Evolutionary conservation across 2,329 filamentous ascomycete species (phyloP).

Genomic region (Blastomyces silverae): DNA sequence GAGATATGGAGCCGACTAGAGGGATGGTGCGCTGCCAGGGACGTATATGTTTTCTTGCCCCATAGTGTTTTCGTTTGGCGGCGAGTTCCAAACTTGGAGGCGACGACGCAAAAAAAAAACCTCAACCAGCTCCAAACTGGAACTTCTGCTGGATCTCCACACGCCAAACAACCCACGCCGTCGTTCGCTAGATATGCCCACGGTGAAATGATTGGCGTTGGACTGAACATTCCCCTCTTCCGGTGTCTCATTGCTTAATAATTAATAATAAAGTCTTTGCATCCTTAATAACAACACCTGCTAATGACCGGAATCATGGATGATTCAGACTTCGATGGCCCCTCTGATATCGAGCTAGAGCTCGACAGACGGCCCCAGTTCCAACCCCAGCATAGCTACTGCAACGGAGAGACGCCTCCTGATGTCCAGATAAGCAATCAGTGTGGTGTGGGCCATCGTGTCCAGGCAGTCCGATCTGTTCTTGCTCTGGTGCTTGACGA

Average conservation of each 20-base stretch:
- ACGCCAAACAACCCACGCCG: not conserved
- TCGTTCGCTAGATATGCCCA: not conserved
- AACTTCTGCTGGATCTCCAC: not conserved
- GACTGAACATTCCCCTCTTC: not conserved
- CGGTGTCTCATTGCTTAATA: not conserved
- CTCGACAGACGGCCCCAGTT: conserved; percentile 20
- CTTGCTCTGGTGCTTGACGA: conserved; percentile 76
- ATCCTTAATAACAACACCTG: not conserved
- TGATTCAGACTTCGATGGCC: conserved; percentile 30
- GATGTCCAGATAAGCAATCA: conserved; percentile 26
- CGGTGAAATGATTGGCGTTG: not conserved
- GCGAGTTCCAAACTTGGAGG: not conserved
- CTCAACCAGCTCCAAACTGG: not conserved
- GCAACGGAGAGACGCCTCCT: conserved; percentile 11
- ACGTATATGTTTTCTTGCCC: not conserved
- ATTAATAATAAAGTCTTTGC: not conserved
- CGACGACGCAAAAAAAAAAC: not conserved
- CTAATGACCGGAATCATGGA: conserved; percentile 8
- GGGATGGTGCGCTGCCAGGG: conserved; percentile 1
- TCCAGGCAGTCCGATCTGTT: conserved; percentile 39
- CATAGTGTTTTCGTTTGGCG: not conserved
- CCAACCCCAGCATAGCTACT: conserved; percentile 15
- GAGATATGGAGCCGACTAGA: not conserved
- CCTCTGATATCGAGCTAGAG: conserved; percentile 29
- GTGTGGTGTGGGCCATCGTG: conserved; percentile 39